Evolutionary conservation across 805 yeast species (phyloP).

Genomic region (Candida maesae): DNA sequence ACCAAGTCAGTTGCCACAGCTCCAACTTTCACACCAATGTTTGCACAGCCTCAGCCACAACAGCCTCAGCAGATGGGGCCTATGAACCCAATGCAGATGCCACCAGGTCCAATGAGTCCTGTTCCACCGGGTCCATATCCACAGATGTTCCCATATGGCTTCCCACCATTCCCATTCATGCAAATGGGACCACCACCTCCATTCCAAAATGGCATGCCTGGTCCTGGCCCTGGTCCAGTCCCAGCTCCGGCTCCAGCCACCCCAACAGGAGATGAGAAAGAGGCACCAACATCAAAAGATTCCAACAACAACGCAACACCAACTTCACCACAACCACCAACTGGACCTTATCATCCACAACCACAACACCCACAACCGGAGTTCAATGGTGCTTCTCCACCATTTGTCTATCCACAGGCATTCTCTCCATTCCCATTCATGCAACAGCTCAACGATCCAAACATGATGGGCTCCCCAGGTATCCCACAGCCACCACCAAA

Average conservation of each 20-base stretch:
- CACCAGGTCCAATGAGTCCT: slow-evolving; percentile 9
- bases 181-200: slow-evolving; percentile 27
- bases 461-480: slow-evolving; percentile 7
- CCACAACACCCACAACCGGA: slow-evolving; percentile 17
- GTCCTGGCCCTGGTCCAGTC: not conserved
- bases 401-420: slow-evolving; percentile 28
- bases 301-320: not conserved
- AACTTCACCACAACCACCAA: not conserved
- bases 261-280: not conserved
- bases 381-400: slow-evolving; percentile 13
- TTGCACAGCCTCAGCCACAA: slow-evolving; percentile 21
- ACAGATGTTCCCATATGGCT: slow-evolving; percentile 34
- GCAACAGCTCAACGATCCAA: slow-evolving; percentile 14
- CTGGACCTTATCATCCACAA: slow-evolving; percentile 20
- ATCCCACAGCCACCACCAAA: slow-evolving; percentile 2
- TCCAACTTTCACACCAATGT: slow-evolving; percentile 48
- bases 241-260: not conserved
- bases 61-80: slow-evolving; percentile 5
- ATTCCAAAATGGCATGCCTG: slow-evolving; percentile 12
- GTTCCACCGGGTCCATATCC: slow-evolving; percentile 24
- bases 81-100: slow-evolving; percentile 1
- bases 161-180: slow-evolving; percentile 36
- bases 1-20: slow-evolving; percentile 67
- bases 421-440: slow-evolving; percentile 28
- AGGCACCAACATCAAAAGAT: no score